Evolutionary conservation across 2,329 filamentous ascomycete species (phyloP), one percentile per base, ranked within the genome.

Genomic region (Cryphonectria radicalis): DNA sequence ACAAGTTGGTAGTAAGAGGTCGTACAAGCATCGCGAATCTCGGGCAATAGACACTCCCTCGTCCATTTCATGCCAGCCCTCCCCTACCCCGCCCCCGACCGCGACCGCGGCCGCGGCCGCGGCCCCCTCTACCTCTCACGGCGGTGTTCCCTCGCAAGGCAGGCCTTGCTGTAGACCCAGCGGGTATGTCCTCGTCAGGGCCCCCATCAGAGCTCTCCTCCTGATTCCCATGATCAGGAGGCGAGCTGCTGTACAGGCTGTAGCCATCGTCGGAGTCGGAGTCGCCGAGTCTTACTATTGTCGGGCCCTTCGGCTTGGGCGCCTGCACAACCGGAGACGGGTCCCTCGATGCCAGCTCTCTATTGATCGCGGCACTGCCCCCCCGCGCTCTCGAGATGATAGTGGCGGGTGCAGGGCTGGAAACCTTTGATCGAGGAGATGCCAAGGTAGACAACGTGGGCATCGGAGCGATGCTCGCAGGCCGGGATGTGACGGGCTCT

Each of bases 221-320:
- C 70, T 73, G 17, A 32, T 46, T 22, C n/a, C n/a, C 62, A 14
- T 76, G 74, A 19, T 57, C 64, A 50, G 69, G 70, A 17, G 60
- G 63, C 2, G 64, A 62, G 10, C 50, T 63, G 22, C 70, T 68
- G 43, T 71, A 71, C 13, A 72, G 71, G 63, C 66, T 72, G 63
- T 70, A 72, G 19, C 68, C 72, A 17, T 75, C 74, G 32, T 77
- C 76, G 3, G 76, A n/a, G 14, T 76, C 67, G 5, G 70, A 76
- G 3, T 76, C 76, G 13, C 76, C 73, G 40, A 82, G 75, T 32
- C 80, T 74, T 32, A 82, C 79, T 13, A 82, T 73, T 0, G 80
- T 82, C 13, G 77, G 78, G 14, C 77, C 77, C 22, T 75, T 53
- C 13, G 74, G 74, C 63, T 70, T 72, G 13, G 69, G 43, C 14